phyloP scores from a whole-genome alignment of 1,139 yeast genomes.

The Yamadazyma diospyri region DNA sequence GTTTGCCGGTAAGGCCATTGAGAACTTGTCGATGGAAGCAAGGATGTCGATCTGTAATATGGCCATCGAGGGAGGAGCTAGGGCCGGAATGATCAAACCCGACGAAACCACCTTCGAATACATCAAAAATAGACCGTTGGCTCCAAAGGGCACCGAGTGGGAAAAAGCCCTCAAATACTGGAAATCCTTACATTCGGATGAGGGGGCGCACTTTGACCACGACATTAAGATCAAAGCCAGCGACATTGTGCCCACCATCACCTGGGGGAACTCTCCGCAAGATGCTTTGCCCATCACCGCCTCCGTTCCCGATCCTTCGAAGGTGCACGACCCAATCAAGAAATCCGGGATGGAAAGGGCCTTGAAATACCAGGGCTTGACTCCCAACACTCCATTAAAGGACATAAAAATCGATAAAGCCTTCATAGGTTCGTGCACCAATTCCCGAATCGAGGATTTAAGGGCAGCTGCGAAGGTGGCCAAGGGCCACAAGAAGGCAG shows the following conservation, averaged over 20 bases:
- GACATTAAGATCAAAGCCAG: slow-evolving; percentile 78
- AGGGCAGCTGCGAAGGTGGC: slow-evolving; percentile 94
- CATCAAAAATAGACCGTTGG: slow-evolving; percentile 88
- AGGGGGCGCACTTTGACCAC: slow-evolving; percentile 83
- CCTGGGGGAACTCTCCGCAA: slow-evolving; percentile 99
- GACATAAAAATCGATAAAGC: slow-evolving; percentile 83
- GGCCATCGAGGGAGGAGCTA: slow-evolving; percentile 98
- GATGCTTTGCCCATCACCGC: slow-evolving; percentile 95
- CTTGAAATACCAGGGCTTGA: slow-evolving; percentile 84
- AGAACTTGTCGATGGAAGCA: slow-evolving; percentile 92
- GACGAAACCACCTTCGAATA: slow-evolving; percentile 85
- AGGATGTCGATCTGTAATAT: slow-evolving; percentile 99
- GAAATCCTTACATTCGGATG: slow-evolving; percentile 83
- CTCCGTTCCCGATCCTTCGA: slow-evolving; percentile 82
- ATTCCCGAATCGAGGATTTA: slow-evolving; percentile 94
- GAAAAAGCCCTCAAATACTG: slow-evolving; percentile 90
- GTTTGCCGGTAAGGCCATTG: slow-evolving; percentile 94
- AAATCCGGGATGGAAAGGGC: slow-evolving; percentile 89
- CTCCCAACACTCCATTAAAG: slow-evolving; percentile 74
- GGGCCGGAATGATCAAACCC: slow-evolving; percentile 99
- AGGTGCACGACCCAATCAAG: slow-evolving; percentile 67
- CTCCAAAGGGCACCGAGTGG: slow-evolving; percentile 93
- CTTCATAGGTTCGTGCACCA: slow-evolving; percentile 96
- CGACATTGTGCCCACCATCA: slow-evolving; percentile 91
- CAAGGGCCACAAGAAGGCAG: slow-evolving; percentile 85